Base-by-base conservation (phyloP, 371 early-diverging fungal species). In the Saksenaea vasiformis region DNA sequence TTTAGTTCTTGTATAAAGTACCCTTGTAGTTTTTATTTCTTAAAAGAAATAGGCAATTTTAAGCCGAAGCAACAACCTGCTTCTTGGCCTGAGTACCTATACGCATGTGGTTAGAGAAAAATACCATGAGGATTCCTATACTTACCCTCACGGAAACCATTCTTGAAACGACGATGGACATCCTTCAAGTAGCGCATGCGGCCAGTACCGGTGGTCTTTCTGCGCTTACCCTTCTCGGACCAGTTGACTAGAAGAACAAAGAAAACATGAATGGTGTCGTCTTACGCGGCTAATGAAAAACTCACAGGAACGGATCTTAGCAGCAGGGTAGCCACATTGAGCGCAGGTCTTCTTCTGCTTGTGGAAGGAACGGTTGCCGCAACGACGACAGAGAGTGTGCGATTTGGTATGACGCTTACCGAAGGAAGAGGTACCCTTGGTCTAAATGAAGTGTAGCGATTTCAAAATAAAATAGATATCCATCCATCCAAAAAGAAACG, bases 341-440 rank as follows among this genome's bases (percentile, higher is more conserved):
- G 98, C 92, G 87, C 99, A 99, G 65, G 92, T 94, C 90, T 95
- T 93, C 93, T 98, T 98, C 86, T 98, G 98, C 90, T 93, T 96
- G 92, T 99, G 99, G 93, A 95, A 99, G 63, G 98, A 87, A 71
- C 96, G 94, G 70, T 90, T 90, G 56, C 99, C 99, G 84, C 99
- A 99, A 76, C 99, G 91, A 77, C 91, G 87, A 90, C 99, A 99
- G 76, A 98, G 87, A 55, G 93, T 91, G 93, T 98, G 99, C 72
- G 98, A 92, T 90, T 97, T 97, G 89, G 92, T 95, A 91, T 98
- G 97, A 80, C 97, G 94, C 88, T 96, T 98, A 93, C 99, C 99
- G 88, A 98, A 96, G 79, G 95, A 92, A 72, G 94, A 87, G 76
- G 99, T 99, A 92, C 99, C 99, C 91, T 98, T 99, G 76, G 95